phyloP scores from a whole-genome alignment of 441 rosid genomes.

The Adansonia madagascariensis region DNA sequence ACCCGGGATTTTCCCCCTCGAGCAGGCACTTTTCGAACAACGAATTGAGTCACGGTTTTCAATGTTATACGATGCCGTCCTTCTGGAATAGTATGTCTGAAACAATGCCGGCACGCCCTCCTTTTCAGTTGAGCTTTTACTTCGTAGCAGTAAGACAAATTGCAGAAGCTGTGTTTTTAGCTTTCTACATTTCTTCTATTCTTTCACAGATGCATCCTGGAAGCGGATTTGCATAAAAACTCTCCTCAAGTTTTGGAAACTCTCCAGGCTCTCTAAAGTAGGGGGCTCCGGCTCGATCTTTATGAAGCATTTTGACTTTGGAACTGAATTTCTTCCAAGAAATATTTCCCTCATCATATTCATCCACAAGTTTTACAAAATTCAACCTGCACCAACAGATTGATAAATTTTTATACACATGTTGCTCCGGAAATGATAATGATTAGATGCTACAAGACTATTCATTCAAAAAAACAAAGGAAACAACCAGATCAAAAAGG shows the following conservation, averaged over 20 bases:
- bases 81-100: conserved; percentile 18
- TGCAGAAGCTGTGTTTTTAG: conserved; percentile 27
- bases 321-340: conserved; percentile 84
- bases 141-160: conserved; percentile 16
- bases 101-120: conserved; percentile 26
- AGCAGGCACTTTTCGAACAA: conserved; percentile 6
- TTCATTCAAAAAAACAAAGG: not conserved
- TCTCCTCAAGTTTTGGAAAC: conserved; percentile 42
- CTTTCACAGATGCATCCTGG: not conserved
- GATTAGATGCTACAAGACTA: not conserved
- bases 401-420: conserved; percentile 2
- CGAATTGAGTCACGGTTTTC: conserved; percentile 18
- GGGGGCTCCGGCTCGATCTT: conserved; percentile 73
- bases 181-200: conserved; percentile 37
- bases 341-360: conserved; percentile 70
- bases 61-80: conserved; percentile 3
- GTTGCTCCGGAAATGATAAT: not conserved
- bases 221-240: no score
- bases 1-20: not conserved
- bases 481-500: not conserved
- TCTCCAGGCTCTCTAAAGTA: conserved; percentile 63
- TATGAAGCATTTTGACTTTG: conserved; percentile 76
- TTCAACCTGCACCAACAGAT: conserved; percentile 61
- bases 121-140: conserved; percentile 35
- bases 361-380: conserved; percentile 79